phyloP scores from a whole-genome alignment of 257 asterid species.

The Ballota nigra region DNA sequence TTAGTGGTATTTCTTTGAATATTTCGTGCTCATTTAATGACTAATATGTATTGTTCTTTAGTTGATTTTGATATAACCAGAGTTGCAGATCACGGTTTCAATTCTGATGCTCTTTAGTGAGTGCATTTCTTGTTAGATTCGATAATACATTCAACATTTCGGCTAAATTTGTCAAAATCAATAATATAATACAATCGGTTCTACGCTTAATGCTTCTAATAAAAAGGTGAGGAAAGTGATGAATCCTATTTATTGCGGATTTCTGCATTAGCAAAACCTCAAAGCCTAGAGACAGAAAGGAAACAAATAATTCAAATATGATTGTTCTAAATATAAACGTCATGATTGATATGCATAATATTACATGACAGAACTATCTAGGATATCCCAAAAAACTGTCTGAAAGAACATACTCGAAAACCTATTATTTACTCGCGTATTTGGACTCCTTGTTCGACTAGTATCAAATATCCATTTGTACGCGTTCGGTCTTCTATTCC shows the following conservation, averaged over 20 bases:
- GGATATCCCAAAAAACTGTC: conserved; percentile 8
- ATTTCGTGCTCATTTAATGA: background rate
- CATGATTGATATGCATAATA: background rate
- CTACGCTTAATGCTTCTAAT: background rate
- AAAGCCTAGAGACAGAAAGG: background rate
- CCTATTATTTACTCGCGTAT: conserved; percentile 10
- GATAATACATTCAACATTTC: background rate
- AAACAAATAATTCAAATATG: background rate
- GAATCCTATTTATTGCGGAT: background rate
- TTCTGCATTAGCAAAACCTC: background rate
- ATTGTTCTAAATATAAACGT: background rate
- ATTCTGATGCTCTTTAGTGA: background rate
- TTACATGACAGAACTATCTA: conserved; percentile 17
- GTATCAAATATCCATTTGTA: background rate
- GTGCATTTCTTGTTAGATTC: background rate
- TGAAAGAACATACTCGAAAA: background rate
- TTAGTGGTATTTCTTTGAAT: background rate
- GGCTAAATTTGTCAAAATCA: background rate
- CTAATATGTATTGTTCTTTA: background rate
- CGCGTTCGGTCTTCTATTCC: conserved; percentile 20
- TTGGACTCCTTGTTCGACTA: conserved; percentile 1
- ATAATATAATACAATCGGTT: background rate
- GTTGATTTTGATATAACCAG: background rate
- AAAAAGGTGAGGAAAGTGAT: background rate
- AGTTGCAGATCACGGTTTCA: background rate